Evolutionary conservation across 108 stramenopile species (phyloP).

Genomic region (Stephanodiscus triporus): DNA sequence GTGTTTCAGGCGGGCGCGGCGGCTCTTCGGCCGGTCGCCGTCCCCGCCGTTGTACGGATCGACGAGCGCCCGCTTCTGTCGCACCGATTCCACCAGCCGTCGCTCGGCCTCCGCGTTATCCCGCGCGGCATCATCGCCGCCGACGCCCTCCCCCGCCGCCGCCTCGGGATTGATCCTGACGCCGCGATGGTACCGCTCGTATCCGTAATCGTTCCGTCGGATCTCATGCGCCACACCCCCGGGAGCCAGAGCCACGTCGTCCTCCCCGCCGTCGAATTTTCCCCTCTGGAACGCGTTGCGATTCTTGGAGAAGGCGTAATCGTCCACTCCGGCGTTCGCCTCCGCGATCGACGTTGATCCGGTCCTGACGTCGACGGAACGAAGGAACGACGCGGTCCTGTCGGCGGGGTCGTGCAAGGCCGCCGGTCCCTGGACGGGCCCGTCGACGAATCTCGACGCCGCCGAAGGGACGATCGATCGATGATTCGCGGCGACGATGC

Average conservation of each 20-base stretch:
- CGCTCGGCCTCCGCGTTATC: not conserved
- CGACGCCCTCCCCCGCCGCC: not conserved
- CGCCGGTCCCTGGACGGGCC: conserved; percentile 62
- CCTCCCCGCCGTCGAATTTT: conserved; percentile 53
- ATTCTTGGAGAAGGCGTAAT: conserved; percentile 61
- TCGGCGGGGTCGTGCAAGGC: conserved; percentile 59
- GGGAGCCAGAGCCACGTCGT: conserved; percentile 44
- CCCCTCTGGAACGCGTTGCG: conserved; percentile 70
- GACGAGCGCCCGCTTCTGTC: conserved; percentile 12
- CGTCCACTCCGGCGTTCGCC: conserved; percentile 62
- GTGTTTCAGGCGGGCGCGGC: conserved; percentile 39
- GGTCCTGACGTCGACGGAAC: conserved; percentile 33
- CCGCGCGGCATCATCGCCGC: not conserved
- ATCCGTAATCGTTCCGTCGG: conserved; percentile 40
- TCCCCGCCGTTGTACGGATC: conserved; percentile 1
- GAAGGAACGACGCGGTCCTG: conserved; percentile 41
- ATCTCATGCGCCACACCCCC: conserved; percentile 55
- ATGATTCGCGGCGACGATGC: conserved; percentile 7
- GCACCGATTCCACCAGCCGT: not conserved
- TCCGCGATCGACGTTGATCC: conserved; percentile 41
- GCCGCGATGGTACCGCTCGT: conserved; percentile 33
- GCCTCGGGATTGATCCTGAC: not conserved
- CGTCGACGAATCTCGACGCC: not conserved
- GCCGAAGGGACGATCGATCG: not conserved
- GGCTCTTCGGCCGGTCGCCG: conserved; percentile 35